Base-by-base conservation (phyloP, 164 flowering plant species). In the Kalanchoe fedtschenkoi region DNA sequence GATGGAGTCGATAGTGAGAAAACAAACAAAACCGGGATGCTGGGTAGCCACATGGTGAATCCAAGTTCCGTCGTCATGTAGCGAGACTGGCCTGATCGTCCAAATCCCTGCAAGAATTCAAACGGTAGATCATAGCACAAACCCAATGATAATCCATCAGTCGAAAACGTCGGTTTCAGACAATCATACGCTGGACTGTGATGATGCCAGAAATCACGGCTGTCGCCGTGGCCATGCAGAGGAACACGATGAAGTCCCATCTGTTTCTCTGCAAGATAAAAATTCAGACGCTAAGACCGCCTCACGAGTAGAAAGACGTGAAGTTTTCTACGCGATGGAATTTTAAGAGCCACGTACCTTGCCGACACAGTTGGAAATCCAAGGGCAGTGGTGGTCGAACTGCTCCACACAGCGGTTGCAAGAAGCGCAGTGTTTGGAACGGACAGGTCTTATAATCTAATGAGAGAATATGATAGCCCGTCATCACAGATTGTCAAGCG, bases 321-420 rank as follows among this genome's bases (percentile, higher is more conserved):
- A 42, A 19, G 46, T 13, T 15, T 39, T 39, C 10, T 19, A 42
- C 5, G 5, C 46, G 1, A 42, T 13, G n/a, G n/a, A 13, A 42
- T 19, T 42, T 15, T 15, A 42, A 42, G 5, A 1, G 46, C n/a
- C 39, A 61, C 79, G 77, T 41, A 93, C 98, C 97, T 93, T 93
- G 58, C 97, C 97, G 2, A 93, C 97, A 72, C 97, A 93, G 66
- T 93, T 93, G 39, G 96, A 88, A 74, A 93, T 87, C 98, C 98
- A 93, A 44, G 98, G 98, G 75, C 98, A 93, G 67, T 93, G 97
- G 80, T 90, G 97, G 72, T 93, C 98, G 76, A 93, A 90, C 75
- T 93, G 98, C 67, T 93, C 97, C 65, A 93, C 87, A 68, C 97
- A 90, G 74, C 74, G 83, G 28, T 86, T 85, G 67, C 98, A 93